Evolutionary conservation across 495 filamentous ascomycete species (phyloP), one percentile per base, ranked within the genome.

Genomic region (Tuber calosporum): DNA sequence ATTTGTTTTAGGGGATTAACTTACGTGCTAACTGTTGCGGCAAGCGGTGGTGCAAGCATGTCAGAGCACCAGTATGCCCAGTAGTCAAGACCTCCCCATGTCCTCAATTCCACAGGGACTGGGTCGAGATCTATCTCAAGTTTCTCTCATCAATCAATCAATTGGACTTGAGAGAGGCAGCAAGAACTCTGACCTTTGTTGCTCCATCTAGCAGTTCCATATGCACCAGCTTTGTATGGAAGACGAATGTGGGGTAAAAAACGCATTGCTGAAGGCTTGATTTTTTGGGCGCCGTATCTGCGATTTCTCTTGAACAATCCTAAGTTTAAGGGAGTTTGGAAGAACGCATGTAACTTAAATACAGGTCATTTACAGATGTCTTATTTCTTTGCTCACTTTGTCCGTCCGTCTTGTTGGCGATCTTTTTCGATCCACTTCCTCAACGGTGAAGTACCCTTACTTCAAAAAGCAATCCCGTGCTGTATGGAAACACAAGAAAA

Each of bases 51-150:
- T n/a, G 83, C 83, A 62, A 84, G 77, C 82, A 84, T 83, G 70
- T 83, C 83, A 19, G 82, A 81, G 72, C 75, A 78, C 84, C 84
- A 82, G 74, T 84, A 83, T 62, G 83, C 81, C 84, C 81, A 84
- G 72, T 82, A 84, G 69, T 81, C 82, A 67, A 79, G 74, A 39
- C 81, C 83, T 53, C 82, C 83, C 85, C 84, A 86, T 62, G 83
- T 85, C 62, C 83, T 78, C 75, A 83, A 76, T 70, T 83, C 80
- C 30, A 82, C 77, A 37, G 84, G 83, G 22, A 86, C 80, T n/a
- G 85, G 85, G 75, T 86, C 85, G 20, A 86, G 83, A 73, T 86
- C 84, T 84, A 70, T 26, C 26, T 34, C 53, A 13, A 26, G 53
- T 30, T 34, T 34, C 53, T 38, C 15, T n/a, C 58, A 36, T 72